These are phyloP conservation scores for Rhododendron vialii DNA, from an alignment of 148 eudicot species.

Conservation along the genomic window DNA sequence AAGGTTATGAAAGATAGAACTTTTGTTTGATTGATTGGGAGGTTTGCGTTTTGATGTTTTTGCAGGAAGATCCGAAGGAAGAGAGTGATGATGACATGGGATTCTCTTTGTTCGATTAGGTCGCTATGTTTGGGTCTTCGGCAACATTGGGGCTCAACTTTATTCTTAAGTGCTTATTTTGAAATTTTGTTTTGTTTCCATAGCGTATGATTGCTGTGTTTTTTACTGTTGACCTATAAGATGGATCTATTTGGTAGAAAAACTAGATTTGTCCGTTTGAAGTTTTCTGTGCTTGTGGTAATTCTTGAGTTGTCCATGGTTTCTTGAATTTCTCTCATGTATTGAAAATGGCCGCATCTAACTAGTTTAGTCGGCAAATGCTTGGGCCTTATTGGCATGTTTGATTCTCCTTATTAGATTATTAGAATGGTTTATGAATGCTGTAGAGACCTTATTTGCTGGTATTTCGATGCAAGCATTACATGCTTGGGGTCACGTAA, in stretches of 20 bases:
- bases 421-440: background rate
- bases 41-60: background rate
- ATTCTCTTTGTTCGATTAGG: constrained; percentile 25
- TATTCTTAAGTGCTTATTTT: background rate
- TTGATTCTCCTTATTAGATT: background rate
- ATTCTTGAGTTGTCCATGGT: background rate
- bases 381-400: background rate
- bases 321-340: background rate
- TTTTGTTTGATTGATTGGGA: background rate
- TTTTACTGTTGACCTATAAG: background rate
- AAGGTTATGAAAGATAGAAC: background rate
- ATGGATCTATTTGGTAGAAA: background rate
- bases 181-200: background rate
- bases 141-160: background rate
- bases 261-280: background rate
- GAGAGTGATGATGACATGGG: constrained; percentile 28
- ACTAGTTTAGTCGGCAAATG: background rate
- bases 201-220: background rate
- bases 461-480: background rate
- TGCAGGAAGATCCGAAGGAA: constrained; percentile 23
- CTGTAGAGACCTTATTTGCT: background rate
- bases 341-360: background rate
- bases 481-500: background rate
- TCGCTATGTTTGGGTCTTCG: background rate
- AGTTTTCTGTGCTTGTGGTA: background rate